These are phyloP conservation scores for Cicer bijugum DNA, from an alignment of 306 rosid species.

Conservation along the genomic window DNA sequence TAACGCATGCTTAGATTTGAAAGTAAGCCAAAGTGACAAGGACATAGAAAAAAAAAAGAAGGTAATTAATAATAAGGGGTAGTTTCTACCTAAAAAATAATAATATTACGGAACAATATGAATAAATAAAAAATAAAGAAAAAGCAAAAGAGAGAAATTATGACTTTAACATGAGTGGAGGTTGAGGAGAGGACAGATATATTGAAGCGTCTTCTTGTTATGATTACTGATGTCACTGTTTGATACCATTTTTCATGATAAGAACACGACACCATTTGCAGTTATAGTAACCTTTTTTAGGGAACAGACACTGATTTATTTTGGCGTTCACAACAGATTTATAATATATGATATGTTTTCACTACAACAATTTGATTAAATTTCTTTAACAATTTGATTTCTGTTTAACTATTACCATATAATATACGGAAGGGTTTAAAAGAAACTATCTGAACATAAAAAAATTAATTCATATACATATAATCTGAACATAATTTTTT, in stretches of 20 bases:
- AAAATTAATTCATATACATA: too few relatives aligned
- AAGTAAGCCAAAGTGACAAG: slow-evolving; percentile 33
- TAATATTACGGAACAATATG: background rate
- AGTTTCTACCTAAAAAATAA: slow-evolving; percentile 14
- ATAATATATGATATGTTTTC: background rate
- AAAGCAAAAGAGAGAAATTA: slow-evolving; percentile 12
- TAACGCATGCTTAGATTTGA: slow-evolving; percentile 39
- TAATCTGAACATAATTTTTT: too few relatives aligned
- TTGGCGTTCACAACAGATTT: slow-evolving; percentile 23
- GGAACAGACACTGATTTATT: background rate
- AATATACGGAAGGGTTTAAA: too few relatives aligned
- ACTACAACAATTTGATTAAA: background rate
- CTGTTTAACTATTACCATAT: too few relatives aligned
- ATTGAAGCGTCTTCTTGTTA: slow-evolving; percentile 49
- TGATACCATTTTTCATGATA: slow-evolving; percentile 45
- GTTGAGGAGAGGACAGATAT: slow-evolving; percentile 42
- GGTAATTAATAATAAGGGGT: slow-evolving; percentile 25
- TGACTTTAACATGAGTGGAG: slow-evolving; percentile 39
- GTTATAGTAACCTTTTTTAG: slow-evolving; percentile 19
- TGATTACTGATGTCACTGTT: slow-evolving; percentile 44
- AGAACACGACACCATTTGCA: slow-evolving; percentile 44
- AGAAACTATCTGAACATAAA: too few relatives aligned
- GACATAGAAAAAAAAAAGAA: slow-evolving; percentile 26
- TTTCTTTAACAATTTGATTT: too few relatives aligned
- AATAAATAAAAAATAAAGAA: background rate